Base-by-base conservation (phyloP, 139 green algal species). In the Micromonas commoda region DNA sequence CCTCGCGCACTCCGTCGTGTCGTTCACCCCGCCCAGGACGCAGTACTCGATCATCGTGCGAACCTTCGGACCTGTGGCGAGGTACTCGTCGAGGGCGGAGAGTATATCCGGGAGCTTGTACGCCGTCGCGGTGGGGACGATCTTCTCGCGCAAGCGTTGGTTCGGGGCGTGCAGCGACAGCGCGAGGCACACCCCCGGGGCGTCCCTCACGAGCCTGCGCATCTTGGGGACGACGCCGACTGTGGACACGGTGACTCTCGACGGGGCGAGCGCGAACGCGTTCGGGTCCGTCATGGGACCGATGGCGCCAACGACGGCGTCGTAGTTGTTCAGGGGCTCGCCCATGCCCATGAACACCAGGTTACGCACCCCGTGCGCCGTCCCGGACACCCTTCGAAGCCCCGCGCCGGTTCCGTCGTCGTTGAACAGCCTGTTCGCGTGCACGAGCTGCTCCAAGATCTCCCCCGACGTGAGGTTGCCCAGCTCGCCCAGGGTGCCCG, bases 301-400 rank as follows among this genome's bases (percentile, higher is more conserved):
- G 3, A 96, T 86, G 0, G 95, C 92, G 0, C 74, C 67, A 23
- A 79, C 70, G 1, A 99, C 94, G 0, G 90, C 83, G 1, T 86
- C 81, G 80, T 97, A 98, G 85, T 99, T 99, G 86, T 96, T 94
- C 54, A 99, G 82, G 0, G 95, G 95, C 86, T 98, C 94, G 0
- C 94, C 94, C 94, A 97, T 97, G 68, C 92, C 92, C 94, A 98
- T 98, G 84, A 98, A 98, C 3, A 97, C 94, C 1, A 97, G 83
- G 81, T 98, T 98, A 24, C 90, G 83, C 69, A 98, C 91, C 34
- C 78, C 69, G 0, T 79, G 23, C 2, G 13, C n/a, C n/a, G n/a
- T n/a, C n/a, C n/a, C n/a, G n/a, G n/a, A n/a, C n/a, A n/a, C n/a
- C n/a, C n/a, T n/a, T n/a, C n/a, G n/a, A n/a, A n/a, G n/a, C n/a